Conservation (phyloP, 352 stramenopile species). For the Hyaloperonospora brassicae region DNA sequence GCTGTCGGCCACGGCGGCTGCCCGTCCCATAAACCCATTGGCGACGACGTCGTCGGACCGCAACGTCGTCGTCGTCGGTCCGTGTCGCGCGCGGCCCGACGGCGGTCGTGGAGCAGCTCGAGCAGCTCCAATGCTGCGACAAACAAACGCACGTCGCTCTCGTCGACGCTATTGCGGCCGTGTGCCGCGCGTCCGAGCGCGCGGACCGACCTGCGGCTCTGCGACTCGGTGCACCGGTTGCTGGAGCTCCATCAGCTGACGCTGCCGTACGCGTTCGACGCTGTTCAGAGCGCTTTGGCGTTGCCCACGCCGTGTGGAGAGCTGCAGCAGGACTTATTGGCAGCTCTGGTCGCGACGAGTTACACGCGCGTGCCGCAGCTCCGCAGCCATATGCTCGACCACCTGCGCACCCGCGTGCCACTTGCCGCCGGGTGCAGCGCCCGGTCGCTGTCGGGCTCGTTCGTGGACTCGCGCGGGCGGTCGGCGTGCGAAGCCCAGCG, state of each 20-base stretch:
- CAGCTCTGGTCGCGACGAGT: slow-evolving; percentile 34
- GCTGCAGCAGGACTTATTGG: slow-evolving; percentile 33
- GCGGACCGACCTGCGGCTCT: slow-evolving; percentile 28
- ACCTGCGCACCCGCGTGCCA: slow-evolving; percentile 28
- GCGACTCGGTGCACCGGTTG: slow-evolving; percentile 41
- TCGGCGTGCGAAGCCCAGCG: slow-evolving; percentile 38
- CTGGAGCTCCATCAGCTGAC: slow-evolving; percentile 57
- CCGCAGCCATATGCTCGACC: slow-evolving; percentile 41
- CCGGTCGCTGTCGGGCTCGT: slow-evolving; percentile 18
- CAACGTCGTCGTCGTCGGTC: neutral
- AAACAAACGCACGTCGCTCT: slow-evolving; percentile 4
- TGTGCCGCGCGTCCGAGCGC: slow-evolving; percentile 10
- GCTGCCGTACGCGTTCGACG: slow-evolving; percentile 42
- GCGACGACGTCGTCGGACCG: slow-evolving; percentile 15
- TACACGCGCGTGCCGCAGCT: slow-evolving; percentile 53
- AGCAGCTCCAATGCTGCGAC: slow-evolving; percentile 3
- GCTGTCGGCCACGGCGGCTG: slow-evolving; percentile 42
- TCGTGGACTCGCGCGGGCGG: slow-evolving; percentile 23
- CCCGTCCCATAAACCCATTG: slow-evolving; percentile 33
- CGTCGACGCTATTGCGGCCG: slow-evolving; percentile 4
- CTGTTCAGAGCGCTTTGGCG: slow-evolving; percentile 16
- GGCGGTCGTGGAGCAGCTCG: slow-evolving; percentile 23
- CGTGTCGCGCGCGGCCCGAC: slow-evolving; percentile 13
- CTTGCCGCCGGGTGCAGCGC: slow-evolving; percentile 14
- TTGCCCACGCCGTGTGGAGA: neutral